A percentile compares a stretch with the other conserved stretches of the same genome.
These are phyloP conservation scores for Strobilomyces echinocephalus DNA, from an alignment of 768 basidiomycete genomes.

Conservation along the genomic window DNA sequence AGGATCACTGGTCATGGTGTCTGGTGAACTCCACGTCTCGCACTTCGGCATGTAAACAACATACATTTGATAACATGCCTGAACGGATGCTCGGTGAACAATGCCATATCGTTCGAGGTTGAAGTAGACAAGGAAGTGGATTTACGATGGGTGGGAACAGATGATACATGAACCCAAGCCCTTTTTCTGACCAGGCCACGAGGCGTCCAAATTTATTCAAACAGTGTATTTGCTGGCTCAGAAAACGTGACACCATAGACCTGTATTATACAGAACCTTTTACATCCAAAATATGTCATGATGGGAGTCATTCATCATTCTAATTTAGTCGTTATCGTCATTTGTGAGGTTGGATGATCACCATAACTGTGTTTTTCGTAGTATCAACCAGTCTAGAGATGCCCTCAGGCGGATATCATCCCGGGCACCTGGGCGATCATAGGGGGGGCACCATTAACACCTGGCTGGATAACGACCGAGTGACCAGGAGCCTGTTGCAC, in stretches of 20 bases:
- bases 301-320: neutral
- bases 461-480: constrained; percentile 66
- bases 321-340: constrained; percentile 10
- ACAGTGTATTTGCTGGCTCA: neutral
- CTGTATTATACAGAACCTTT: constrained; percentile 7
- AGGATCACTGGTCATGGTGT: constrained; percentile 36
- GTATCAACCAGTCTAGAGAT: neutral
- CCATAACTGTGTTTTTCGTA: no score
- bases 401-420: constrained; percentile 20
- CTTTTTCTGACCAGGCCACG: constrained; percentile 28
- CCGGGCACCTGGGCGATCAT: constrained; percentile 57
- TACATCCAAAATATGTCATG: constrained; percentile 1
- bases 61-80: constrained; percentile 32
- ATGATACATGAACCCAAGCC: neutral
- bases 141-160: neutral
- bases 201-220: constrained; percentile 21
- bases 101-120: constrained; percentile 23
- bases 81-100: constrained; percentile 32
- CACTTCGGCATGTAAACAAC: constrained; percentile 1
- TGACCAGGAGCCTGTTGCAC: constrained; percentile 54
- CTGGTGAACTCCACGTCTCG: constrained; percentile 7
- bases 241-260: constrained; percentile 14
- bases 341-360: neutral
- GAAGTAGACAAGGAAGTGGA: constrained; percentile 3
- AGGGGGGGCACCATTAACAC: constrained; percentile 53